Percentiles rank a stretch among this genome's conserved stretches.
Evolutionary conservation across 192 early-diverging fungal species (phyloP).

Genomic region (Coemansia sp.): DNA sequence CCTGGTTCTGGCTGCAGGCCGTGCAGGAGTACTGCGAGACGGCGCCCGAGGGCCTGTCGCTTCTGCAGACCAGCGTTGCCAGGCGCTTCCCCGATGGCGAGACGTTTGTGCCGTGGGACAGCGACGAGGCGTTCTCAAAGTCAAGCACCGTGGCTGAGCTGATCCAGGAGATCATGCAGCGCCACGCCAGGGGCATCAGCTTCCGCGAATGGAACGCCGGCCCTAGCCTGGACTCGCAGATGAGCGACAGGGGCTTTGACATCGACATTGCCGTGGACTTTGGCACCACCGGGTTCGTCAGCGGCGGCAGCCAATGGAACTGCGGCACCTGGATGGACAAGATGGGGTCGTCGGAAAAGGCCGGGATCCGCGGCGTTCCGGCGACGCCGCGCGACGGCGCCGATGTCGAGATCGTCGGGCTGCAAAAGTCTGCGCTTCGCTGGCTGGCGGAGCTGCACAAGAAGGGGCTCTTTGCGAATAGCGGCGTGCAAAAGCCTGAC

Average conservation of each 20-base stretch:
- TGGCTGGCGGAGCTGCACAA: slow-evolving; percentile 69
- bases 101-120: slow-evolving; percentile 66
- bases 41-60: slow-evolving; percentile 69
- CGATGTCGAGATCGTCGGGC: slow-evolving; percentile 85
- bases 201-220: slow-evolving; percentile 98
- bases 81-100: slow-evolving; percentile 82
- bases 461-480: slow-evolving; percentile 42
- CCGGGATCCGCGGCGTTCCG: slow-evolving; percentile 86
- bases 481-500: slow-evolving; percentile 48
- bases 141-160: slow-evolving; percentile 76
- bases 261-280: slow-evolving; percentile 74
- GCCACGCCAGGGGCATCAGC: slow-evolving; percentile 84
- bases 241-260: slow-evolving; percentile 88
- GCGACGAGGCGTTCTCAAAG: slow-evolving; percentile 62
- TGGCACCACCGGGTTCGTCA: slow-evolving; percentile 69
- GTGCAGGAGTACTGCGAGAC: slow-evolving; percentile 83
- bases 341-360: slow-evolving; percentile 91
- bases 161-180: slow-evolving; percentile 85
- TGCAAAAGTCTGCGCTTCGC: slow-evolving; percentile 78
- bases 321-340: slow-evolving; percentile 99
- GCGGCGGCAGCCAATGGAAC: slow-evolving; percentile 87
- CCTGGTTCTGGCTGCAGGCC: slow-evolving; percentile 92
- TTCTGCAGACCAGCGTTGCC: slow-evolving; percentile 66
- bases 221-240: slow-evolving; percentile 78
- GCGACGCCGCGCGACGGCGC: slow-evolving; percentile 93